Conservation (phyloP, 305 asterid genomes). For the Stenogyne calaminthoides region DNA sequence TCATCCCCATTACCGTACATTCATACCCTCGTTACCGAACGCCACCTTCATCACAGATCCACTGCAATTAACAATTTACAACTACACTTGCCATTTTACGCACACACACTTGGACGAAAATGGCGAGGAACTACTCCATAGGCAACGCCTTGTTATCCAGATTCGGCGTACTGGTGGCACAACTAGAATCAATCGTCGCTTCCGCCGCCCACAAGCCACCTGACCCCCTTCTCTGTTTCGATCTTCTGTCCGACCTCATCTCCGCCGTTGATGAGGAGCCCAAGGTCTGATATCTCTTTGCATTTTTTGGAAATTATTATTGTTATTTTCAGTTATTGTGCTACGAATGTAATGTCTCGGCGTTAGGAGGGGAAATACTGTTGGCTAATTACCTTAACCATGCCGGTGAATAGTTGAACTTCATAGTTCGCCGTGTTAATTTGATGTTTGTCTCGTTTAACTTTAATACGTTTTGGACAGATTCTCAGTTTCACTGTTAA, state of each 20-base stretch:
- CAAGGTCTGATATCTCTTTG: slow-evolving; percentile 50
- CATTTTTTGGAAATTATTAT: neutral
- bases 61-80: neutral
- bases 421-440: slow-evolving; percentile 12
- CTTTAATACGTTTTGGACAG: neutral
- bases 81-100: slow-evolving; percentile 16
- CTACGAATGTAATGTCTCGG: slow-evolving; percentile 12
- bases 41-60: slow-evolving; percentile 33
- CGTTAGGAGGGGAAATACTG: slow-evolving; percentile 4
- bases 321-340: slow-evolving; percentile 14
- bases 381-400: slow-evolving; percentile 19
- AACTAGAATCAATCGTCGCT: slow-evolving; percentile 91
- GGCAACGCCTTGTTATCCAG: slow-evolving; percentile 67
- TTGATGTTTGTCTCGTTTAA: slow-evolving; percentile 3
- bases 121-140: slow-evolving; percentile 61
- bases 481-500: slow-evolving; percentile 7
- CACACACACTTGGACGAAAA: slow-evolving; percentile 30
- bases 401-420: slow-evolving; percentile 8
- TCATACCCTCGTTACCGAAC: too few relatives aligned
- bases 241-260: slow-evolving; percentile 94
- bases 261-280: slow-evolving; percentile 83
- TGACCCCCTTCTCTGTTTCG: slow-evolving; percentile 89
- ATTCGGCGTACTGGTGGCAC: slow-evolving; percentile 96
- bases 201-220: slow-evolving; percentile 95
- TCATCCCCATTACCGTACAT: neutral